A percentile compares a stretch with the other conserved stretches of the same genome.
These are phyloP conservation scores for Mycena alexandri DNA, from an alignment of 768 basidiomycete genomes.

Conservation along the genomic window DNA sequence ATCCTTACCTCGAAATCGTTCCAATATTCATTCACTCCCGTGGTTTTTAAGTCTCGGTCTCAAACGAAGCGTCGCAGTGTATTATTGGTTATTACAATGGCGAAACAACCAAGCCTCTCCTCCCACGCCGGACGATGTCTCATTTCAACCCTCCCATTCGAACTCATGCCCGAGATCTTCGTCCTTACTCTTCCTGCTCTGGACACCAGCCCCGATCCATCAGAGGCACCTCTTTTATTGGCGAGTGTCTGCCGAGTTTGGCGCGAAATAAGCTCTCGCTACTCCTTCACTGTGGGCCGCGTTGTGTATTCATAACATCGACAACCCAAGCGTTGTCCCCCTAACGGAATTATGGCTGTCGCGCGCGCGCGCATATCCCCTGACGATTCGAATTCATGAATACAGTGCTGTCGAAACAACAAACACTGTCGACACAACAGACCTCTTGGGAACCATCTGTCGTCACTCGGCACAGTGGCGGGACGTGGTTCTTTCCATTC, in stretches of 20 bases:
- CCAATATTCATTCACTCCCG: too few species aligned
- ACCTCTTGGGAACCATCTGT: slow-evolving; percentile 14
- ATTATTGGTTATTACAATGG: too few species aligned
- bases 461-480: slow-evolving; percentile 15
- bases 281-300: slow-evolving; percentile 19
- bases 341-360: slow-evolving; percentile 19
- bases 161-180: slow-evolving; percentile 19
- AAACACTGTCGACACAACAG: neutral
- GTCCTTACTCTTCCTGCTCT: neutral
- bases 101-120: too few species aligned
- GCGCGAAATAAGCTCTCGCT: slow-evolving; percentile 12
- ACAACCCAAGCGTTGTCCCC: neutral
- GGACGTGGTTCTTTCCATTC: slow-evolving; percentile 10
- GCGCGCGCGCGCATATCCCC: slow-evolving; percentile 11
- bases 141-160: slow-evolving; percentile 14
- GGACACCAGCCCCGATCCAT: neutral
- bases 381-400: too few species aligned
- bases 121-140: too few species aligned
- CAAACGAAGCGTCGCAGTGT: too few species aligned
- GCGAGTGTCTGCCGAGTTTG: slow-evolving; percentile 17
- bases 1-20: neutral
- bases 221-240: slow-evolving; percentile 8
- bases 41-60: too few species aligned
- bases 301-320: neutral
- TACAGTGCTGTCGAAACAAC: slow-evolving; percentile 3